Conservation (phyloP, 257 asterid species). For the Knoxia roxburghii region DNA sequence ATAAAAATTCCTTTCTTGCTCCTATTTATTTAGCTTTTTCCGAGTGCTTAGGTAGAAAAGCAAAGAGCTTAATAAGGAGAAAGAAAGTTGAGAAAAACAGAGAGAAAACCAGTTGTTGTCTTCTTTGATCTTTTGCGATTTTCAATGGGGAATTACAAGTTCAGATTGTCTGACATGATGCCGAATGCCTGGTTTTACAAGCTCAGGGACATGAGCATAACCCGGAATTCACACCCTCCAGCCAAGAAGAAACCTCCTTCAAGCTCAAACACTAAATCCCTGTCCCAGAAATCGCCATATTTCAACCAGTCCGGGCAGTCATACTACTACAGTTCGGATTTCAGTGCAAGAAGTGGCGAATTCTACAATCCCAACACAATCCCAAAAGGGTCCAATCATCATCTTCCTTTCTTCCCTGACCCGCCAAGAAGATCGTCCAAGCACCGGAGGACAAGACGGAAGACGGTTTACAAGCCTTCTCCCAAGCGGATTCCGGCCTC, state of each 20-base stretch:
- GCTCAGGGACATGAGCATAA: slow-evolving; percentile 77
- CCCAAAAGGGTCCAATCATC: slow-evolving; percentile 23
- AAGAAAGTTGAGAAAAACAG: not conserved
- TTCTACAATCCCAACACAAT: slow-evolving; percentile 25
- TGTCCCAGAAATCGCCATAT: slow-evolving; percentile 17
- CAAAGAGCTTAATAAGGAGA: not conserved
- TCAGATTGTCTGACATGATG: slow-evolving; percentile 79
- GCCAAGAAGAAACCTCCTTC: slow-evolving; percentile 34
- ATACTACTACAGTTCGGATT: slow-evolving; percentile 36
- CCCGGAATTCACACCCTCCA: slow-evolving; percentile 25
- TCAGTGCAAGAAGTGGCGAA: slow-evolving; percentile 14
- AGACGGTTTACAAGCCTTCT: slow-evolving; percentile 70
- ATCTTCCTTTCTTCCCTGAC: slow-evolving; percentile 28
- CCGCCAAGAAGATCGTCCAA: slow-evolving; percentile 50
- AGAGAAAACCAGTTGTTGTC: not conserved
- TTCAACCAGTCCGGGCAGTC: slow-evolving; percentile 41
- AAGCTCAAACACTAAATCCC: slow-evolving; percentile 7
- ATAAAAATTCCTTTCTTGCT: not conserved
- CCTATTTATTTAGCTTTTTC: slow-evolving; percentile 16
- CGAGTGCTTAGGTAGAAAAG: not conserved
- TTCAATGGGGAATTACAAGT: slow-evolving; percentile 73
- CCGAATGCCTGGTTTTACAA: slow-evolving; percentile 97
- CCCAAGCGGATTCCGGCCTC: slow-evolving; percentile 28
- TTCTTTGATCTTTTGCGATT: not conserved
- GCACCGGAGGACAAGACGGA: slow-evolving; percentile 40